Percentiles rank a stretch among this genome's conserved stretches.
Conservation (phyloP, 1,284 basidiomycete genomes). For the Ceratobasidium sp. region DNA sequence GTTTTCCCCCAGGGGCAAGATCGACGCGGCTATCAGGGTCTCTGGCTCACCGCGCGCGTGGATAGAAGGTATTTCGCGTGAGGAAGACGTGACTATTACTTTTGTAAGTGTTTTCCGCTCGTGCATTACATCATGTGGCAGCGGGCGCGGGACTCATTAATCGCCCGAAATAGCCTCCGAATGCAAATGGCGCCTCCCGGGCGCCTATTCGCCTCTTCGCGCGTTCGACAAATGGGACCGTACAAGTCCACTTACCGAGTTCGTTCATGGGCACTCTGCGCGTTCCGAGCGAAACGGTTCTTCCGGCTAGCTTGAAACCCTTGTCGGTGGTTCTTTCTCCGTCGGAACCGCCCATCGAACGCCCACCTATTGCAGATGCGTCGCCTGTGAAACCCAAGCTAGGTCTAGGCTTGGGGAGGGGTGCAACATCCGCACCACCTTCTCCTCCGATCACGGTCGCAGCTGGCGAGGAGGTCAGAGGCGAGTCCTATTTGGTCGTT, state of each 20-base stretch:
- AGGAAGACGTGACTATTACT: constrained; percentile 32
- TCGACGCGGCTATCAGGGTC: constrained; percentile 41
- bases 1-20: constrained; percentile 31
- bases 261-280: constrained; percentile 31
- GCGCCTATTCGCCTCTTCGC: constrained; percentile 28
- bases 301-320: constrained; percentile 27
- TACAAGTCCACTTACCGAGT: constrained; percentile 16
- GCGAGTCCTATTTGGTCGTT: not conserved
- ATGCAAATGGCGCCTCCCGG: constrained; percentile 12
- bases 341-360: constrained; percentile 30
- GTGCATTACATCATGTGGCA: too few species aligned
- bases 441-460: not conserved
- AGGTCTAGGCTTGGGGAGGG: not conserved
- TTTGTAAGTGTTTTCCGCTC: constrained; percentile 37
- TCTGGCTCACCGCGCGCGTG: constrained; percentile 34
- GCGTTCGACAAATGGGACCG: constrained; percentile 21
- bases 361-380: constrained; percentile 30
- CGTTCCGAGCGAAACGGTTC: constrained; percentile 18
- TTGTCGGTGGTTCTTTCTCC: constrained; percentile 23
- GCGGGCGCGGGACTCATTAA: too few species aligned
- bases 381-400: constrained; percentile 9
- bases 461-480: not conserved
- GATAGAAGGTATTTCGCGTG: constrained; percentile 33
- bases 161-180: constrained; percentile 9
- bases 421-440: constrained; percentile 4